Evolutionary conservation across 345 rosid species (phyloP).

Genomic region (Gossypium ekmanianum): DNA sequence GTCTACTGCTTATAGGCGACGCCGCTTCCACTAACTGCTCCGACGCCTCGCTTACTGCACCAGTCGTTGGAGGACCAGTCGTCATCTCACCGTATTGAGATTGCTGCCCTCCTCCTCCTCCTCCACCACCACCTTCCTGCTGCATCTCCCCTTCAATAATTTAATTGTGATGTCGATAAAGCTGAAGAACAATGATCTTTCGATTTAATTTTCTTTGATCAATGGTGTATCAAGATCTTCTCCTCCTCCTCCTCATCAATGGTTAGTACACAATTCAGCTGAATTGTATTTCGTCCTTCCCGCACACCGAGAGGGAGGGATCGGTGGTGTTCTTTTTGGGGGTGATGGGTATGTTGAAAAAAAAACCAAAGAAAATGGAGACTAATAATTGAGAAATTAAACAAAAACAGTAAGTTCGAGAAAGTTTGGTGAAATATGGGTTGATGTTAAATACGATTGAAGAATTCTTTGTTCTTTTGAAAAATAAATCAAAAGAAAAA

Average conservation of each 20-base stretch:
- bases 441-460: conserved; percentile 15
- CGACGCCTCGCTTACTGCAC: conserved; percentile 24
- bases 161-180: not conserved
- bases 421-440: conserved; percentile 22
- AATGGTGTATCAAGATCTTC: conserved; percentile 20
- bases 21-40: conserved; percentile 59
- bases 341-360: not conserved
- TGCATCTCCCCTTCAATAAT: conserved; percentile 35
- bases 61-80: conserved; percentile 5
- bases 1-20: conserved; percentile 88
- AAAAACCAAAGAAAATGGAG: conserved; percentile 1
- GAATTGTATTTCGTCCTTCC: not conserved
- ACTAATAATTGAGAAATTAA: not conserved
- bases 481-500: not conserved
- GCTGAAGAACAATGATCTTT: not conserved
- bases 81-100: conserved; percentile 30
- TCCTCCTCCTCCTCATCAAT: conserved; percentile 19
- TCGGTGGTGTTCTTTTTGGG: too few relatives aligned
- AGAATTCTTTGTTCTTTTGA: not conserved
- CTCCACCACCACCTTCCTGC: conserved; percentile 43
- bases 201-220: not conserved
- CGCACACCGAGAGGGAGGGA: not conserved
- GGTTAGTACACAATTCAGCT: not conserved
- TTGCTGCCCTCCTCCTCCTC: conserved; percentile 33
- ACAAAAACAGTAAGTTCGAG: conserved; percentile 11